Evolutionary conservation across 306 rosid species (phyloP), one percentile per base, ranked within the genome.

Genomic region (Crotalaria pallida): DNA sequence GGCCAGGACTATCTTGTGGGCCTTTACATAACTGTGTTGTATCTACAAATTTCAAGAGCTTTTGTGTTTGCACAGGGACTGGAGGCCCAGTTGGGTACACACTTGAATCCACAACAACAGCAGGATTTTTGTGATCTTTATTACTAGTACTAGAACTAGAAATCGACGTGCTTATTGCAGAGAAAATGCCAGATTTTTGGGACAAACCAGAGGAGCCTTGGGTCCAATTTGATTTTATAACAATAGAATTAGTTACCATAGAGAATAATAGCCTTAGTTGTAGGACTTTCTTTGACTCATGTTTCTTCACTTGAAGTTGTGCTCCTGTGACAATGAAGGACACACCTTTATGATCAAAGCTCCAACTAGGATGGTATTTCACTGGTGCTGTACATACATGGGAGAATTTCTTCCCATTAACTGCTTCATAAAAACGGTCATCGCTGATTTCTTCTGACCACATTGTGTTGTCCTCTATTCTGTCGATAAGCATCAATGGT

Each of bases 61-160:
- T 94, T 13, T 81, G 89, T 1, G 84, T 44, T 24, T 81, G 88
- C 16, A 82, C 65, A 0, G 94, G 84, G 60, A 84, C 85, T 4
- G 99, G 99, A 17, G 99, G 97, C 2, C 96, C 99, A 1, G 75
- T 67, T 5, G 96, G 96, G 57, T 71, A 94, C 21, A 94, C 95
- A 31, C 91, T 79, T 0, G 99, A 91, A 73, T 94, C 97, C 81
- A 94, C 66, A 23, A 88, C 86, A 11, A 91, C 70, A 1, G 56
- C 48, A 3, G 86, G 71, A 58, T 69, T 67, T 57, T 86, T 85
- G 57, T 79, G 71, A 24, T 73, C 80, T 17, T 72, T 80, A 49
- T 88, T 31, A 49, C 89, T 83, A 2, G 90, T 72, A 44, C 88
- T 50, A 40, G 96, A 85, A 49, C 89, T 83, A 2, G 90, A 74